A percentile compares a stretch with the other conserved stretches of the same genome.
Evolutionary conservation across 345 rosid genomes (phyloP).

Genomic region (Luvunga scandens): DNA sequence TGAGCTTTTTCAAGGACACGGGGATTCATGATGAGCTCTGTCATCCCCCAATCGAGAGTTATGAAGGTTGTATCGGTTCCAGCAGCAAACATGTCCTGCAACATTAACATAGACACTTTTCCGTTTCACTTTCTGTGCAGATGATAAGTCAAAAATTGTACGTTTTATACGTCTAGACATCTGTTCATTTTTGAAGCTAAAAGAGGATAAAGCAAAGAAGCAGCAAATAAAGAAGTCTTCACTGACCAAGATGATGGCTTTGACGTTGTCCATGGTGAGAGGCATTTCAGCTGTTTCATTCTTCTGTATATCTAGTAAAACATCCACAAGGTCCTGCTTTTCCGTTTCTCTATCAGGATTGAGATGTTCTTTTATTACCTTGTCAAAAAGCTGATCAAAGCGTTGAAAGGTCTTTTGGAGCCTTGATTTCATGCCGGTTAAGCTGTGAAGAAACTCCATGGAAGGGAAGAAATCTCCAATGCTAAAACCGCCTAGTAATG

Average conservation of each 20-base stretch:
- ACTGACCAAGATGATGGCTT: slow-evolving; percentile 48
- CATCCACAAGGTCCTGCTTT: slow-evolving; percentile 33
- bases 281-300: slow-evolving; percentile 23
- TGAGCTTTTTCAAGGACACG: slow-evolving; percentile 36
- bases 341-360: slow-evolving; percentile 10
- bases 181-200: too few species aligned
- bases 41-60: slow-evolving; percentile 41
- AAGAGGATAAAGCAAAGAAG: background rate
- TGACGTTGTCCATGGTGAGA: slow-evolving; percentile 37
- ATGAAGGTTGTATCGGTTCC: slow-evolving; percentile 40
- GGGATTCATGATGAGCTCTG: slow-evolving; percentile 42
- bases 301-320: slow-evolving; percentile 31
- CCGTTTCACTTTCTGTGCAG: background rate
- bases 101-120: background rate
- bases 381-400: slow-evolving; percentile 32
- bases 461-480: slow-evolving; percentile 43
- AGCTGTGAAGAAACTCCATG: slow-evolving; percentile 34
- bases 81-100: slow-evolving; percentile 45
- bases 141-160: background rate
- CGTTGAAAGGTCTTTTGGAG: slow-evolving; percentile 24
- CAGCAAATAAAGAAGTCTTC: background rate
- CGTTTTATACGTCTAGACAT: too few species aligned
- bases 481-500: slow-evolving; percentile 35
- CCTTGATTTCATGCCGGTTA: slow-evolving; percentile 36
- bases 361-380: slow-evolving; percentile 34